phyloP scores from a whole-genome alignment of 257 asterid genomes.

The Petrea volubilis region DNA sequence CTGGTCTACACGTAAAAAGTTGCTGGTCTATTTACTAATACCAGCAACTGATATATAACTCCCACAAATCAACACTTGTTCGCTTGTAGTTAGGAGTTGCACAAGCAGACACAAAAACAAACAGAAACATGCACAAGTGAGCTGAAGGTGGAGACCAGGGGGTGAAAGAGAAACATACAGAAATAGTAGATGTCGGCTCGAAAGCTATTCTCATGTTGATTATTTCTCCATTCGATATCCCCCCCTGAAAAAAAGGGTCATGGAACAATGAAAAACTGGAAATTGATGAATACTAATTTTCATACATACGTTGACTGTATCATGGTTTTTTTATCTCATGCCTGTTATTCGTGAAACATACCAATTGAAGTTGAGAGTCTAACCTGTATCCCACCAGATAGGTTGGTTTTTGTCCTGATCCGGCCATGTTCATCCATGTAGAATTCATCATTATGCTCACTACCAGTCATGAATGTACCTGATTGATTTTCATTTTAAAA shows the following conservation, averaged over 20 bases:
- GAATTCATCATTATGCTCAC: constrained; percentile 94
- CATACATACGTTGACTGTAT: too few relatives aligned
- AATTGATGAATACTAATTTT: too few relatives aligned
- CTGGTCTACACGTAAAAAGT: background rate
- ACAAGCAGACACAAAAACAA: background rate
- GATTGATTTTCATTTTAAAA: constrained; percentile 22
- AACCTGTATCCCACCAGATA: constrained; percentile 99
- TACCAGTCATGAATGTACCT: constrained; percentile 96
- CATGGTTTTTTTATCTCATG: too few relatives aligned
- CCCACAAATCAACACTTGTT: background rate
- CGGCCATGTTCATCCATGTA: constrained; percentile 76
- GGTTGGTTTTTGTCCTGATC: constrained; percentile 84
- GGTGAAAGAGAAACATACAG: constrained; percentile 51
- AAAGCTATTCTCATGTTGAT: constrained; percentile 91
- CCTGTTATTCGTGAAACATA: too few relatives aligned
- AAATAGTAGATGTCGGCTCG: constrained; percentile 95
- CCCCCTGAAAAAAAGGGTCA: constrained; percentile 68
- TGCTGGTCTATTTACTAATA: background rate
- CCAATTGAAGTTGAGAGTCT: too few relatives aligned
- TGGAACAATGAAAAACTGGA: constrained; percentile 18
- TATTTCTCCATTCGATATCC: constrained; percentile 96
- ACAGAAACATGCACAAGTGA: constrained; percentile 7
- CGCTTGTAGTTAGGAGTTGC: background rate
- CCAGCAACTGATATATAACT: constrained; percentile 1
- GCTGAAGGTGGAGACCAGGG: constrained; percentile 1